These are phyloP conservation scores for Guillardia theta DNA, from an alignment of 78 protist species.

Conservation along the genomic window DNA sequence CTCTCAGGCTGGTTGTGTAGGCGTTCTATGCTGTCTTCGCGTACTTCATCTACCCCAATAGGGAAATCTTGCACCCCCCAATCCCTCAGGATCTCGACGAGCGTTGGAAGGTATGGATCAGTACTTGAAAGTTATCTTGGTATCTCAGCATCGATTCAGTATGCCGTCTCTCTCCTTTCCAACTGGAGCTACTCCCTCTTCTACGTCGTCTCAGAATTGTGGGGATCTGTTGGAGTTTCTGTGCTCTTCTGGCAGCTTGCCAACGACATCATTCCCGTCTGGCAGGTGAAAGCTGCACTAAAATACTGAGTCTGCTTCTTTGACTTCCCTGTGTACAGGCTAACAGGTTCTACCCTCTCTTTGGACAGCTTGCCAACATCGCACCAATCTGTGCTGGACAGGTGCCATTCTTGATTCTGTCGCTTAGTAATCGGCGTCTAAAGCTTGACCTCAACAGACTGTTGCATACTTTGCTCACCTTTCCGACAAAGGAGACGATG, in stretches of 20 bases:
- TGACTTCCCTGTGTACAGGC: not conserved
- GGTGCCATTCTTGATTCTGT: too few relatives aligned
- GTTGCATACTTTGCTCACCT: not conserved
- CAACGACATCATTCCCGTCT: not conserved
- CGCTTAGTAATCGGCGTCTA: too few relatives aligned
- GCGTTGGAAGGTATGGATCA: not conserved
- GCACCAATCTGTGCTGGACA: not conserved
- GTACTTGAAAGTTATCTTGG: not conserved
- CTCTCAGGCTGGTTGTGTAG: not conserved
- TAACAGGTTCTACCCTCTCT: not conserved
- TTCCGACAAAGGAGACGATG: not conserved
- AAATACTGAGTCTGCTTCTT: not conserved
- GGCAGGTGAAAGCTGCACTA: not conserved
- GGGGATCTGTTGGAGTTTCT: not conserved
- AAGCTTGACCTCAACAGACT: too few relatives aligned
- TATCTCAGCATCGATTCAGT: not conserved
- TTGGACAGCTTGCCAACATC: slow-evolving; percentile 17
- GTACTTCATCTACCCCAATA: not conserved
- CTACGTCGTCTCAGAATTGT: not conserved
- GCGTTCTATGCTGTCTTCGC: not conserved
- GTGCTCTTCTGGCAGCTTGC: slow-evolving; percentile 24
- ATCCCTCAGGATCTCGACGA: not conserved
- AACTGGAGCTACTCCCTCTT: slow-evolving; percentile 22
- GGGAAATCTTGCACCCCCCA: not conserved
- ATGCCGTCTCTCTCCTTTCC: not conserved